Evolutionary conservation across 192 early-diverging fungal species (phyloP).

Genomic region (Dissophora ornata): DNA sequence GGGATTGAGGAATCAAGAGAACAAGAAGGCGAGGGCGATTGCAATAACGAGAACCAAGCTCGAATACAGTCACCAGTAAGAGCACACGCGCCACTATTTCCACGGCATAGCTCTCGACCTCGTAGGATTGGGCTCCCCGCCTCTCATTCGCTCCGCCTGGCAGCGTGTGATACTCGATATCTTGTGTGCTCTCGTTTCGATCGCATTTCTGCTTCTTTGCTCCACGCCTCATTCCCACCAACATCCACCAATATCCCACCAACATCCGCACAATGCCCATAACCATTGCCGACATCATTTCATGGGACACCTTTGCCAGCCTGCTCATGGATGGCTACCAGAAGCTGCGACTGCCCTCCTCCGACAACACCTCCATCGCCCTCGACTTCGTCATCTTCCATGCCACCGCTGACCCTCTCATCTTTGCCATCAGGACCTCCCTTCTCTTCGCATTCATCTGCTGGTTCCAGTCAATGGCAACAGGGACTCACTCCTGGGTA

Average conservation of each 20-base stretch:
- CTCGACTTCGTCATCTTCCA: conserved; percentile 39
- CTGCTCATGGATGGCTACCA: conserved; percentile 19
- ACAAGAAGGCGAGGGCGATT: too few species aligned
- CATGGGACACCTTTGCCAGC: conserved; percentile 20
- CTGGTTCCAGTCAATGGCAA: conserved; percentile 58
- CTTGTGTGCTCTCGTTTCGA: not conserved
- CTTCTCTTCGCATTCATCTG: conserved; percentile 34
- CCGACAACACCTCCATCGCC: conserved; percentile 30
- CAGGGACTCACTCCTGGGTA: conserved; percentile 61
- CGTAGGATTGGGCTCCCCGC: too few species aligned
- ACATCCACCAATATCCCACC: not conserved
- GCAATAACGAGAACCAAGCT: too few species aligned
- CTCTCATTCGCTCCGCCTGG: too few species aligned
- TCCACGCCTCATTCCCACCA: not conserved
- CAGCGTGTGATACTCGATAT: too few species aligned
- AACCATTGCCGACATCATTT: conserved; percentile 14
- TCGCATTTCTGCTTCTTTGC: not conserved
- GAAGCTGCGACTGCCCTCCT: conserved; percentile 15
- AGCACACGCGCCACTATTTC: too few species aligned
- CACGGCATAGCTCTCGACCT: too few species aligned
- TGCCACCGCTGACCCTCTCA: conserved; percentile 53
- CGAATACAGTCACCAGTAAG: too few species aligned
- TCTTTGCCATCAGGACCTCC: conserved; percentile 30
- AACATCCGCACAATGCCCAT: not conserved
- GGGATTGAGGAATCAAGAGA: too few species aligned